Evolutionary conservation across 2,329 filamentous ascomycete species (phyloP).

Genomic region (Xylaria digitata): DNA sequence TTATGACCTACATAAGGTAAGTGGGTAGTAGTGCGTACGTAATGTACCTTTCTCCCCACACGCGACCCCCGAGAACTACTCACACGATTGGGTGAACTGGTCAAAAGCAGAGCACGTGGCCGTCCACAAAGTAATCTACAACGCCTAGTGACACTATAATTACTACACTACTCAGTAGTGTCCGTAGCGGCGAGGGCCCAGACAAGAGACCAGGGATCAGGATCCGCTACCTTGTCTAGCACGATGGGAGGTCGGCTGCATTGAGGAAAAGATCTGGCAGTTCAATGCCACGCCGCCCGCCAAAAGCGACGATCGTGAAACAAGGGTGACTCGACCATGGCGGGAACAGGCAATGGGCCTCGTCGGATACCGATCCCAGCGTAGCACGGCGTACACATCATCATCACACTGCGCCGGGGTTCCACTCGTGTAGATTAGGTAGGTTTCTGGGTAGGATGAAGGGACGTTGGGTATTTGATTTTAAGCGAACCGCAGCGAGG

Average conservation of each 20-base stretch:
- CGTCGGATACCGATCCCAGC: constrained; percentile 11
- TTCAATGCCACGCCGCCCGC: constrained; percentile 10
- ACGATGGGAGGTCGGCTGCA: constrained; percentile 6
- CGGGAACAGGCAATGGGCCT: constrained; percentile 12
- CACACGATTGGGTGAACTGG: constrained; percentile 11
- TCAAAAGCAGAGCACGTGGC: constrained; percentile 2
- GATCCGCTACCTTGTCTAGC: constrained; percentile 25
- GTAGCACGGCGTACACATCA: background rate
- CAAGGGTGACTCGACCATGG: constrained; percentile 7
- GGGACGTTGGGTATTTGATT: constrained; percentile 8
- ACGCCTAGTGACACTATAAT: constrained; percentile 21
- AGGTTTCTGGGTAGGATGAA: background rate
- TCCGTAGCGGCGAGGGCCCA: background rate
- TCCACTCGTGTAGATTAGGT: constrained; percentile 13
- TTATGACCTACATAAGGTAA: background rate
- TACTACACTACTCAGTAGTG: constrained; percentile 22
- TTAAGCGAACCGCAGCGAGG: background rate
- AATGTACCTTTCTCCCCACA: background rate
- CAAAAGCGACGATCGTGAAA: constrained; percentile 28
- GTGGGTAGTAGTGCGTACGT: background rate
- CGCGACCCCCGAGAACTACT: background rate
- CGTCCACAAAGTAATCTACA: background rate
- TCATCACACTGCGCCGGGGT: background rate
- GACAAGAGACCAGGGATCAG: constrained; percentile 13
- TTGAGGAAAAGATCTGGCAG: constrained; percentile 26